Evolutionary conservation across 805 yeast species (phyloP).

Genomic region (Nakazawaea wyomingensis): DNA sequence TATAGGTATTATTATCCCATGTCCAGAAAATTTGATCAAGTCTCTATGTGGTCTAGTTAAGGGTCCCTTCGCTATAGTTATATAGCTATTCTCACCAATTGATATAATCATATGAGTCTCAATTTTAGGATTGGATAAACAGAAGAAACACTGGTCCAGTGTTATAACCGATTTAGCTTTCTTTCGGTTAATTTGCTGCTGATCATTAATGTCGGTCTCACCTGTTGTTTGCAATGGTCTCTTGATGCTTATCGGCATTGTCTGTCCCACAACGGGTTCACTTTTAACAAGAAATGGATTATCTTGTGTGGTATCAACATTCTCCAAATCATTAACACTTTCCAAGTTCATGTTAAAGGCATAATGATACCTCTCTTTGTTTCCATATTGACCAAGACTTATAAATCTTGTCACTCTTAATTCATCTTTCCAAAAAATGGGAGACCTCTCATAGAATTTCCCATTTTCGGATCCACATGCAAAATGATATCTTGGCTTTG

Average conservation of each 20-base stretch:
- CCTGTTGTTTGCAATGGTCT: slow-evolving; percentile 9
- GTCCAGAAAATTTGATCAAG: slow-evolving; percentile 63
- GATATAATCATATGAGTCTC: slow-evolving; percentile 79
- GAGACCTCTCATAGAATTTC: slow-evolving; percentile 46
- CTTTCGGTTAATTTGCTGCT: slow-evolving; percentile 14
- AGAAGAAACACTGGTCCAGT: slow-evolving; percentile 72
- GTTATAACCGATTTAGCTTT: slow-evolving; percentile 35
- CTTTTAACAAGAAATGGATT: slow-evolving; percentile 27
- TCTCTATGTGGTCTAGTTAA: slow-evolving; percentile 46
- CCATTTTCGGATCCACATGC: slow-evolving; percentile 46
- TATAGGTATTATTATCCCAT: slow-evolving; percentile 75
- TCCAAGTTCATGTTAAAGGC: slow-evolving; percentile 49
- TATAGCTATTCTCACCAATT: slow-evolving; percentile 59
- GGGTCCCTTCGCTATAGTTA: slow-evolving; percentile 87
- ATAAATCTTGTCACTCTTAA: slow-evolving; percentile 54
- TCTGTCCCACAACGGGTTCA: slow-evolving; percentile 4
- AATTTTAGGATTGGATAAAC: slow-evolving; percentile 72
- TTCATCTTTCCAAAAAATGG: slow-evolving; percentile 50
- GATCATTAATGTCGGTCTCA: slow-evolving; percentile 10
- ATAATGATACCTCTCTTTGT: slow-evolving; percentile 64
- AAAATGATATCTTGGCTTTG: slow-evolving; percentile 66
- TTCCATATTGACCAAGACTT: slow-evolving; percentile 56
- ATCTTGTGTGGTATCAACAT: slow-evolving; percentile 16
- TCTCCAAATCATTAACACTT: slow-evolving; percentile 20
- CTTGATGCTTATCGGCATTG: slow-evolving; percentile 7